These are phyloP conservation scores for Pulveroboletus sp. DNA, from an alignment of 768 basidiomycete species.

Conservation along the genomic window DNA sequence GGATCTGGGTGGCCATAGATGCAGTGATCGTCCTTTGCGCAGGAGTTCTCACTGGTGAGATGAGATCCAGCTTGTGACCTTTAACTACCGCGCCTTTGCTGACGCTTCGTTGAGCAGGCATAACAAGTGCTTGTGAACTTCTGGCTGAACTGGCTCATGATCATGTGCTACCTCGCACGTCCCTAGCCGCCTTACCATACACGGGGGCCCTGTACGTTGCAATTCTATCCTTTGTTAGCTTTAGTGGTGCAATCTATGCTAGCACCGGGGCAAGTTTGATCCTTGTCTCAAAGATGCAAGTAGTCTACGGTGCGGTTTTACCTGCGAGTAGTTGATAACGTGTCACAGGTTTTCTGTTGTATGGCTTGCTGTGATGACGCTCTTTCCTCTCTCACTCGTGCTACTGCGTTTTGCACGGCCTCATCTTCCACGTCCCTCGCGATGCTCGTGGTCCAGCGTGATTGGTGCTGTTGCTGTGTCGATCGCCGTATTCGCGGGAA, in stretches of 20 bases:
- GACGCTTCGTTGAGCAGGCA: conserved; percentile 33
- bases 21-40: conserved; percentile 69
- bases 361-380: conserved; percentile 60
- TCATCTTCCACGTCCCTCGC: conserved; percentile 42
- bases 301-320: not conserved
- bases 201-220: conserved; percentile 53
- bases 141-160: conserved; percentile 55
- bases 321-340: not conserved
- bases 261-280: conserved; percentile 48
- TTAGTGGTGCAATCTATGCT: conserved; percentile 53
- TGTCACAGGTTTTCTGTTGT: conserved; percentile 54
- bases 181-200: conserved; percentile 43
- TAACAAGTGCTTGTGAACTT: conserved; percentile 55
- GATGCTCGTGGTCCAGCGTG: conserved; percentile 39
- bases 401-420: conserved; percentile 63
- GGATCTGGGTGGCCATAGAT: conserved; percentile 59
- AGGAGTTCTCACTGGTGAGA: conserved; percentile 61
- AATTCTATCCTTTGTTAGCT: conserved; percentile 44
- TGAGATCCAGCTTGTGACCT: not conserved
- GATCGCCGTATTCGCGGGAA: conserved; percentile 48
- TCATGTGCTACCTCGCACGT: conserved; percentile 51
- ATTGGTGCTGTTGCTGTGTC: conserved; percentile 40
- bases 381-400: conserved; percentile 59
- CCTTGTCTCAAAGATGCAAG: conserved; percentile 57
- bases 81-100: not conserved